A percentile compares a stretch with the other conserved stretches of the same genome.
Conservation (phyloP, 169 alveolate genomes). For the Miamiensis avidus region DNA sequence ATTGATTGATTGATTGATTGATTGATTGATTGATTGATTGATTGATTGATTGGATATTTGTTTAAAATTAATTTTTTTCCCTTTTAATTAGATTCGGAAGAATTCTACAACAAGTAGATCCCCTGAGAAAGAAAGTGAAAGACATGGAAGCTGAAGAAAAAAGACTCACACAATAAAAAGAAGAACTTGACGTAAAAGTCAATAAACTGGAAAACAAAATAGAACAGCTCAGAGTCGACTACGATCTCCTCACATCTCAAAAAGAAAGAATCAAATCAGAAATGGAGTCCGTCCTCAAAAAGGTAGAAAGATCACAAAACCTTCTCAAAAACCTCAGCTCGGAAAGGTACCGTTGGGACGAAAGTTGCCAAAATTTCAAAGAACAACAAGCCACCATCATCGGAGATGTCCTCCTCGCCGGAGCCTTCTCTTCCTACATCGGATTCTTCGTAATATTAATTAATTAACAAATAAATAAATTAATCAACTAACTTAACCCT, state of each 20-base stretch:
- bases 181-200: constrained; percentile 80
- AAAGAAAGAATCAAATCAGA: constrained; percentile 92
- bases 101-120: constrained; percentile 92
- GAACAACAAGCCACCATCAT: constrained; percentile 82
- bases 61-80: no score
- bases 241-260: constrained; percentile 93
- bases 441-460: constrained; percentile 87
- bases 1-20: no score
- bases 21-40: no score
- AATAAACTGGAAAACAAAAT: constrained; percentile 85
- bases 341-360: constrained; percentile 95
- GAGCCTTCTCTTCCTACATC: constrained; percentile 94
- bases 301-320: constrained; percentile 91
- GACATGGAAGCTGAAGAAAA: constrained; percentile 87
- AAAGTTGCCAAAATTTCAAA: constrained; percentile 80
- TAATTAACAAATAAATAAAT: no score
- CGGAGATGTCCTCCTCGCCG: constrained; percentile 96
- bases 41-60: no score
- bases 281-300: constrained; percentile 91
- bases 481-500: background rate
- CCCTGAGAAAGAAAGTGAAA: constrained; percentile 93
- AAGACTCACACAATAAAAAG: constrained; percentile 77
- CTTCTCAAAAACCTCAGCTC: constrained; percentile 84
- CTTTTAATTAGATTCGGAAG: constrained; percentile 61
- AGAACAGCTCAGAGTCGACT: constrained; percentile 91